Base-by-base conservation (phyloP, 257 asterid genomes). In the Gynochthodes officinalis region DNA sequence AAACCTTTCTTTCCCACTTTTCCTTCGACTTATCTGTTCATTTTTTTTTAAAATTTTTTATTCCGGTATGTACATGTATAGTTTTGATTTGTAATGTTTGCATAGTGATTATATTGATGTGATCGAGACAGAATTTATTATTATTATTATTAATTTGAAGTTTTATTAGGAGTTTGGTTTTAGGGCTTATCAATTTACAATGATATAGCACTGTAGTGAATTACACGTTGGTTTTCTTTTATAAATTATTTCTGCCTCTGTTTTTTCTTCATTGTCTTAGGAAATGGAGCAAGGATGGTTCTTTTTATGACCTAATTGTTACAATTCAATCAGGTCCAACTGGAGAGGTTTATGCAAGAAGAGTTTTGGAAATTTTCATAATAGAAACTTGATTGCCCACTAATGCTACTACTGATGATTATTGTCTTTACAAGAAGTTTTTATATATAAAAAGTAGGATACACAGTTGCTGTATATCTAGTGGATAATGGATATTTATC, bases 1-100 rank as follows among this genome's bases (percentile, higher is more conserved):
- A 90, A 88, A 74, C 65, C 73, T 57, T 39, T 28, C 73, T 66
- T 66, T 39, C 39, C 53, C 12, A 63, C 27, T 48, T 59, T 30
- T 25, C 49, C n/a, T 42, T 50, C 12, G n/a, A 19, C 30, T 13
- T 25, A 25, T 28, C 40, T 18, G 23, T 30, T 21, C 27, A n/a
- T 7, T 7, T 46, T 6, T n/a, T 23, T 46, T 21, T 28, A 18
- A 3, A 42, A 2, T 52, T 12, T 65, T 7, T 63, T 43, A 21
- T 27, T 23, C 23, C 43, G 12, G 48, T 19, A 12, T 30, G 1
- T 30, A 10, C n/a, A n/a, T n/a, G n/a, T n/a, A n/a, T n/a, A n/a
- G n/a, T n/a, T n/a, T n/a, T n/a, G n/a, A 27, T 1, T 25, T 46
- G 43, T 3, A 23, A 4, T 27, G 2, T 9, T 63, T 27, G 43